Evolutionary conservation across 2,329 filamentous ascomycete species (phyloP), one percentile per base, ranked within the genome.

Genomic region (Coniella vitis): DNA sequence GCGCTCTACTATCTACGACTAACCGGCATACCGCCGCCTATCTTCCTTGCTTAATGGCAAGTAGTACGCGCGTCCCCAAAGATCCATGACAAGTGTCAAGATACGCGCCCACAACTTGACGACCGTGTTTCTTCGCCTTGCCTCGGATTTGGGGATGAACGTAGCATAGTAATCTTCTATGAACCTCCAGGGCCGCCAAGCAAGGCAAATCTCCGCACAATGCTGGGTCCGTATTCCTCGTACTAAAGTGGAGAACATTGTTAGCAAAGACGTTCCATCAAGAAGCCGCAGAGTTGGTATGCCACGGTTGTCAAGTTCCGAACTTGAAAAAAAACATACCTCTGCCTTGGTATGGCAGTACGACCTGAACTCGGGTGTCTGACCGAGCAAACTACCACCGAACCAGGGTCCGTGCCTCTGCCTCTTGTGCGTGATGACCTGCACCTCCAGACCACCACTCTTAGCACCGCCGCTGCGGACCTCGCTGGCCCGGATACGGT

Each of bases 371-470:
- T 98, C 94, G 4, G 94, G 91, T 7, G 93, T 98, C 74, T 97
- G 91, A 48, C 91, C 94, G 53, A 98, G 75, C 70, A 98, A 76
- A 71, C 89, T 95, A 59, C 93, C 93, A 67, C 93, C 93, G 65
- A 98, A 98, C 93, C 93, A 98, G 29, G 93, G 93, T 16, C 93
- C 93, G 66, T 98, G 91, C 63, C 91, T 79, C 78, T 98, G 93
- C 66, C 93, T 79, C 79, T 95, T 96, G 76, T 98, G 93, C 40
- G 90, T 88, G 58, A 98, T 94, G 58, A 98, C 93, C 65, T 95
- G 90, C 31, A 98, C 93, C 48, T 98, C 94, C 58, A 98, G 71
- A 56, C 94, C 93, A 60, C 93, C 93, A 64, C 87, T 94, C 74
- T 85, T 90, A 49, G 90, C 91, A 53, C 91, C 90, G 57, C 91